Conservation (phyloP, 208 protist genomes). For the Trypanosoma boissoni region DNA sequence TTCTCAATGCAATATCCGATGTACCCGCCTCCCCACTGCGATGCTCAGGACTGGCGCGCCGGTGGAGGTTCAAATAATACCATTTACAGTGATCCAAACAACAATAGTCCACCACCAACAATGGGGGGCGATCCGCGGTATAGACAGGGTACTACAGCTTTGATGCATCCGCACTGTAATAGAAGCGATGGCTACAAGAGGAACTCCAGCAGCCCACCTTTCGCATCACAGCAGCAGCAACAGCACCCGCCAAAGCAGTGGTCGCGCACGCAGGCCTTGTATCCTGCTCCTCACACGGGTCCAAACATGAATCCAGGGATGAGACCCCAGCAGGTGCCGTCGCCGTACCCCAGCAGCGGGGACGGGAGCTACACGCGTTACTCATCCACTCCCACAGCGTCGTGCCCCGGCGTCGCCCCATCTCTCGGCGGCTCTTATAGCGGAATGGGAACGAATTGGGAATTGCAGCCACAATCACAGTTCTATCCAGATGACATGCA, state of each 20-base stretch:
- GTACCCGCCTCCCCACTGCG: slow-evolving; percentile 7
- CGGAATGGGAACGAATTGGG: slow-evolving; percentile 1
- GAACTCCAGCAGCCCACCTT: not conserved
- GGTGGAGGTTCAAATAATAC: not conserved
- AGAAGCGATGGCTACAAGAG: not conserved
- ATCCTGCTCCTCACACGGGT: not conserved
- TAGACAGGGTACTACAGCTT: not conserved
- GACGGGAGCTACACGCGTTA: not conserved
- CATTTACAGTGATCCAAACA: slow-evolving; percentile 1
- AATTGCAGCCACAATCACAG: not conserved
- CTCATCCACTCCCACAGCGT: not conserved
- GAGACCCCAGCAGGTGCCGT: not conserved
- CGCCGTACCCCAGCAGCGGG: not conserved
- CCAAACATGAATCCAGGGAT: not conserved
- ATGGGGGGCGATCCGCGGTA: not conserved
- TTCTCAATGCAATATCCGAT: slow-evolving; percentile 1
- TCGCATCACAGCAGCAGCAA: not conserved
- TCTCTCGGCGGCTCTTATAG: slow-evolving; percentile 1
- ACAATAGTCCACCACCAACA: not conserved
- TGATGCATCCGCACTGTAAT: slow-evolving; percentile 7
- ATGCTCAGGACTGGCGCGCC: slow-evolving; percentile 5
- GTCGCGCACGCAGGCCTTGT: slow-evolving; percentile 3
- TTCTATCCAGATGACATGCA: not conserved
- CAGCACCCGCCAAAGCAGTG: not conserved
- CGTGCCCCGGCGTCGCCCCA: slow-evolving; percentile 1